Evolutionary conservation across 2,329 filamentous ascomycete genomes (phyloP), one percentile per base, ranked within the genome.

Genomic region (Fusarium xyrophilum): DNA sequence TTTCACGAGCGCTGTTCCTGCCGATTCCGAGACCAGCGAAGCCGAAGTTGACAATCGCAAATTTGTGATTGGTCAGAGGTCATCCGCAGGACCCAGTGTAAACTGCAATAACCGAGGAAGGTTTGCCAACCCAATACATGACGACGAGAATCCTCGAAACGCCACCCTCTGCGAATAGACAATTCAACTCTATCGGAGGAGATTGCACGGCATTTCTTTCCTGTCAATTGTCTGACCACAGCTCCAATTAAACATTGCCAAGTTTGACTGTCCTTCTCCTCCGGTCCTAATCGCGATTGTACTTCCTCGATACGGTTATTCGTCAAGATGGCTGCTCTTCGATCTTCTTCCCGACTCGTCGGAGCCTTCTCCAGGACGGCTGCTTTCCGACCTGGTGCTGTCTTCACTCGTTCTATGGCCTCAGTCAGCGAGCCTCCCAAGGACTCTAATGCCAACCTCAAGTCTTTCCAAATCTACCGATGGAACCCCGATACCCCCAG

Each of bases 401-500:
- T 81, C 73, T 81, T 83, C 69, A 73, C 81, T 52, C 84, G 85
- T 65, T 82, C 83, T 64, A 86, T 88, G 82, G 86, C 86, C 57
- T 82, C 85, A 5, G 81, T 86, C 68, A 82, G 82, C 76, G 80
- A 90, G 79, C 85, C 88, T 36, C 85, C 88, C 50, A 86, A 87
- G 51, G 82, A 87, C 60, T 81, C 88, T 71, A 86, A 91, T 74
- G 85, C 91, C 58, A 85, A 84, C 75, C 89, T 92, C 83, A 98
- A 97, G 90, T 93, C 91, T 53, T 99, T 99, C 88, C 91, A 97
- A 82, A 91, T 99, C 85, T 99, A 99, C 89, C 89, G 96, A 80
- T 99, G 96, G 96, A 97, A 96, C 80, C 96, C 96, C 65, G 96
- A 98, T 79, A 87, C 90, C 79, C 96, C 96, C 62, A 89, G 89